Conservation (phyloP, 1,284 basidiomycete species). For the Microbotryum violaceum region DNA sequence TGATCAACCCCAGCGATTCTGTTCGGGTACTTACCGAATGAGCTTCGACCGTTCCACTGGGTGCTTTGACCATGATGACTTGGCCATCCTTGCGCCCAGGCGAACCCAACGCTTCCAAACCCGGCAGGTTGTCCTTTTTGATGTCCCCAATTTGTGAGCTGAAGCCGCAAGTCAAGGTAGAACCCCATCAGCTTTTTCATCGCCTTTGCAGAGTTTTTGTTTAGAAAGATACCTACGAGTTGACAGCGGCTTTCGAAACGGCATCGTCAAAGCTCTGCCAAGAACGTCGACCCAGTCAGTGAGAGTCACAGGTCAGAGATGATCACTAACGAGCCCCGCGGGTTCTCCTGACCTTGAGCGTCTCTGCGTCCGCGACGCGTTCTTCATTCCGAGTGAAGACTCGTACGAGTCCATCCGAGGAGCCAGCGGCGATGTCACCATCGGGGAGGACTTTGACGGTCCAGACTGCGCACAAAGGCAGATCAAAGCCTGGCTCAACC, state of each 20-base stretch:
- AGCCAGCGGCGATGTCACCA: slow-evolving; percentile 81
- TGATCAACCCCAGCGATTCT: no score
- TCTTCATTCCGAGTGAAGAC: slow-evolving; percentile 72
- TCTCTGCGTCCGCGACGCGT: slow-evolving; percentile 61
- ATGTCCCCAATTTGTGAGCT: slow-evolving; percentile 73
- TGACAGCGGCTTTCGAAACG: slow-evolving; percentile 31
- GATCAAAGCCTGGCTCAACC: background rate
- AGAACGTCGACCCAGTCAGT: background rate
- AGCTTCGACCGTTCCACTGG: slow-evolving; percentile 67
- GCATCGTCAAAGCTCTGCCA: slow-evolving; percentile 34
- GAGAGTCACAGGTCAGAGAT: background rate
- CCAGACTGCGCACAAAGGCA: slow-evolving; percentile 58
- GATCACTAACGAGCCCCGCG: background rate
- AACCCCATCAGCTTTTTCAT: background rate
- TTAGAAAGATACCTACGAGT: slow-evolving; percentile 18
- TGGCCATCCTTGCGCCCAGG: slow-evolving; percentile 83
- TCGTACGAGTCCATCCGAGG: slow-evolving; percentile 78
- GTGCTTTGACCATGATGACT: slow-evolving; percentile 76
- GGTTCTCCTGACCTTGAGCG: slow-evolving; percentile 46
- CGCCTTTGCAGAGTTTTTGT: background rate
- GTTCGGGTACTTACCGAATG: slow-evolving; percentile 52
- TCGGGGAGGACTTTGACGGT: slow-evolving; percentile 73
- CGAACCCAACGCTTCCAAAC: slow-evolving; percentile 63
- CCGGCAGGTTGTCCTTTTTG: slow-evolving; percentile 78
- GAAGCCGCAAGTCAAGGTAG: background rate